Base-by-base conservation (phyloP, 345 rosid genomes). In the Gynandropsis gynandra region DNA sequence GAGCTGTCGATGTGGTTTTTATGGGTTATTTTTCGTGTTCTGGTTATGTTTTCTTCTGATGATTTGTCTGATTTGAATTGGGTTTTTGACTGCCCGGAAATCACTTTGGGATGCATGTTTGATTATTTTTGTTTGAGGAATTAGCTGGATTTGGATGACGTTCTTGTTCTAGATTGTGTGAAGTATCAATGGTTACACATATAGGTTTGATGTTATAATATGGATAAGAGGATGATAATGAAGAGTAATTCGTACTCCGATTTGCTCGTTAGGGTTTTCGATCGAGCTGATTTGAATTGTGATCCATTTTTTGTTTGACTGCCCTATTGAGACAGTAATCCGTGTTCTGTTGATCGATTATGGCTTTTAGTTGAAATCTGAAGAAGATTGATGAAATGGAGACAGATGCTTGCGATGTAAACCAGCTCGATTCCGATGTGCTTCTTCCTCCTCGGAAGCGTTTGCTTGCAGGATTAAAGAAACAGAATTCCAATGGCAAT, bases 391-490 rank as follows among this genome's bases (percentile, higher is more conserved):
- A 29, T 24, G 2, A 32, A 52, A 87, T 84, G 98, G 87, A 82
- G 54, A 71, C 79, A 59, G 82, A 80, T 52, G 42, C 69, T 48
- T 87, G 79, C 59, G 92, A 76, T 61, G 72, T 79, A 58, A 80
- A 77, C 74, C 87, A 74, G 59, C 66, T 84, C 71, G 87, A 79
- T 48, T 80, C 84, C 7, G 93, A 77, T 67, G 95, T 68, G 40
- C 98, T 80, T 42, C 60, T 92, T 52, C 98, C 98, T 58, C 98
- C 98, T 7, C 74, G 96, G 40, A 92, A 92, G 56, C 87, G 98
- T 13, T 74, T 87, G 51, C 95, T 92, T 27, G 95, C 98, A 0
- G 96, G 93, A 72, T 76, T 72, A 66, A 92, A 87, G 86, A 87
- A 83, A 63, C 89, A 79, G 73, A 83, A 61, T 65, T 75, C 76